These are phyloP conservation scores for Glebionis coronaria DNA, from an alignment of 129 eudicot genomes.

Conservation along the genomic window DNA sequence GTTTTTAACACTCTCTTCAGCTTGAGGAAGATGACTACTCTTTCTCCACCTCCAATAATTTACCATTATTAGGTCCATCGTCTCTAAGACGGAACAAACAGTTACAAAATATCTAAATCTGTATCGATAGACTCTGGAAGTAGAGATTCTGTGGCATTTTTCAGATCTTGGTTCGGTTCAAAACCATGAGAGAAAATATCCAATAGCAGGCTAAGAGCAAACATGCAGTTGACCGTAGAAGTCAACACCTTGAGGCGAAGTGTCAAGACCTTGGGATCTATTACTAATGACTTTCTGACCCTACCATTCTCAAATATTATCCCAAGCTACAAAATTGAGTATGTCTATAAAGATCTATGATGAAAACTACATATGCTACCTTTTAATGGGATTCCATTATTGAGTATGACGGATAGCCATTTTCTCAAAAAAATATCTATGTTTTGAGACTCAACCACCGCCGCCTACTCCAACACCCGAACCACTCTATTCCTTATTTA, in stretches of 20 bases:
- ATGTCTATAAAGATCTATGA: no score
- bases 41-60: slow-evolving; percentile 96
- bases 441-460: no score
- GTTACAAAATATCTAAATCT: slow-evolving; percentile 32
- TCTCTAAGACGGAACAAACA: slow-evolving; percentile 65
- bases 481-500: no score
- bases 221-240: slow-evolving; percentile 35
- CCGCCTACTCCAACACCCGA: no score
- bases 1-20: slow-evolving; percentile 28
- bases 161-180: slow-evolving; percentile 60
- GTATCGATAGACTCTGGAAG: slow-evolving; percentile 34
- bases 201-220: slow-evolving; percentile 73
- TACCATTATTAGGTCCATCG: slow-evolving; percentile 61
- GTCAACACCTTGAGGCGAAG: slow-evolving; percentile 63
- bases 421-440: no score
- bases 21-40: slow-evolving; percentile 36
- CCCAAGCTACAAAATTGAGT: no score
- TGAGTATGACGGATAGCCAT: no score
- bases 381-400: no score
- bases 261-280: slow-evolving; percentile 56
- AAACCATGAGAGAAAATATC: slow-evolving; percentile 69
- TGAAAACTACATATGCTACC: no score
- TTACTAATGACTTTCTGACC: slow-evolving; percentile 39
- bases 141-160: slow-evolving; percentile 46
- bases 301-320: no score